Base-by-base conservation (phyloP, 371 early-diverging fungal species). In the Chytridiales sp. region DNA sequence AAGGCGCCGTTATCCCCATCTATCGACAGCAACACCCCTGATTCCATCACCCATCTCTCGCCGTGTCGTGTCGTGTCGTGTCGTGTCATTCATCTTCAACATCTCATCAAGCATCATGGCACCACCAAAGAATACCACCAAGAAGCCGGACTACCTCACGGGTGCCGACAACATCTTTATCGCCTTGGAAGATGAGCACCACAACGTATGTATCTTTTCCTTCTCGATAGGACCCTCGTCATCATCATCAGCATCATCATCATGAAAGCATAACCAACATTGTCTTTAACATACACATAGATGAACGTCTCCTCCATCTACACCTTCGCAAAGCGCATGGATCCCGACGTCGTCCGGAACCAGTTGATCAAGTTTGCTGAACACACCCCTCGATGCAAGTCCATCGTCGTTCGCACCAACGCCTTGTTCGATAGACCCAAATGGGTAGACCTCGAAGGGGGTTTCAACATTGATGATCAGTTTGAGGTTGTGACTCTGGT, bases 131-230 rank as follows among this genome's bases (percentile, higher is more conserved):
- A 17, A 8, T 38, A 17, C 38, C 11, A 38, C 17, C 11, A 17
- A 17, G 11, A 8, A 8, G 8, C 38, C 38, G 17, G 22, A 44
- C 6, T 48, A 26, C 27, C 48, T 48, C 22, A 48, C 21, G 9
- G 48, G 48, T 31, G 27, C 30, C 29, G 48, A 48, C 48, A 48
- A 48, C 30, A 19, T 48, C 27, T 48, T 48, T 19, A 9, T 48
- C 11, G 48, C 48, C 11, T 27, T 48, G 11, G 48, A 48, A 31
- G 48, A 48, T 48, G 48, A 48, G 27, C 48, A 48, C 29, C 48
- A 48, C 19, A 11, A 27, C 29, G 48, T 48, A 48, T 11, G 44
- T 6, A n/a, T 48, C 17, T n/a, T n/a, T n/a, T n/a, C n/a, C n/a
- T n/a, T 8, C 8, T 8, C 38, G 38, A 8, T 38, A 17, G 38